A percentile compares a stretch with the other conserved stretches of the same genome.
These are phyloP conservation scores for Suillus luteus DNA, from an alignment of 768 basidiomycete genomes.

Conservation along the genomic window DNA sequence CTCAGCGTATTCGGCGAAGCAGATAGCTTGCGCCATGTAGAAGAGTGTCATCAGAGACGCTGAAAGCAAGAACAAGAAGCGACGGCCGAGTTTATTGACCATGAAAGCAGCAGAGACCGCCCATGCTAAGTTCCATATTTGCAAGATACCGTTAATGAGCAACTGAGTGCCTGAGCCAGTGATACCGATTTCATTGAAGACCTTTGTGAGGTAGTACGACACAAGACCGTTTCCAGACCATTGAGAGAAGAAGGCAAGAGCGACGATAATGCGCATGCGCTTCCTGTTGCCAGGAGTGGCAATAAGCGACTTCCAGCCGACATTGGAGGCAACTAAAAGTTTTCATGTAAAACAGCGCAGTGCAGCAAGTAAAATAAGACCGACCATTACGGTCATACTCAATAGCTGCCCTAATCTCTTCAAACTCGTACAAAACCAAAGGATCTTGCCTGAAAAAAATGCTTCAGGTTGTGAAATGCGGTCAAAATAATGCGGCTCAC, in stretches of 20 bases:
- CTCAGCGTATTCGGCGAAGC: slow-evolving; percentile 57
- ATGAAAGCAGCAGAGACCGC: slow-evolving; percentile 57
- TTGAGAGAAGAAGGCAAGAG: slow-evolving; percentile 81
- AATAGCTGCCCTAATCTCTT: slow-evolving; percentile 80
- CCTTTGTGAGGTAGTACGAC: slow-evolving; percentile 78
- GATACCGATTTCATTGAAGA: slow-evolving; percentile 70
- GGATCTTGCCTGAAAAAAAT: slow-evolving; percentile 49
- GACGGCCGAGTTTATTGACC: slow-evolving; percentile 69
- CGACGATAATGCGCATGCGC: slow-evolving; percentile 76
- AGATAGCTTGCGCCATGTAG: slow-evolving; percentile 69
- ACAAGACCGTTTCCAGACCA: slow-evolving; percentile 88
- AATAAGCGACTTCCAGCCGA: slow-evolving; percentile 73
- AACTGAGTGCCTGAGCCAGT: slow-evolving; percentile 62
- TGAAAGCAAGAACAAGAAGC: slow-evolving; percentile 69
- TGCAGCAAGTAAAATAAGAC: slow-evolving; percentile 3
- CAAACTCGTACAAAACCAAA: slow-evolving; percentile 71
- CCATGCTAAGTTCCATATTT: slow-evolving; percentile 78
- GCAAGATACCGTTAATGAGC: slow-evolving; percentile 84
- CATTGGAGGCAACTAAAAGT: slow-evolving; percentile 47
- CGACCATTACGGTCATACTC: slow-evolving; percentile 57
- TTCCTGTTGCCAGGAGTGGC: slow-evolving; percentile 68
- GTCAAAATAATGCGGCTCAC: slow-evolving; percentile 32
- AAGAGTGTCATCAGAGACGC: slow-evolving; percentile 60
- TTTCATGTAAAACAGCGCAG: slow-evolving; percentile 3
- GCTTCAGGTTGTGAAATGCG: neutral